Percentiles rank a stretch among this genome's conserved stretches.
These are phyloP conservation scores for Talaromyces borbonicus DNA, from an alignment of 495 filamentous ascomycete species.

Conservation along the genomic window DNA sequence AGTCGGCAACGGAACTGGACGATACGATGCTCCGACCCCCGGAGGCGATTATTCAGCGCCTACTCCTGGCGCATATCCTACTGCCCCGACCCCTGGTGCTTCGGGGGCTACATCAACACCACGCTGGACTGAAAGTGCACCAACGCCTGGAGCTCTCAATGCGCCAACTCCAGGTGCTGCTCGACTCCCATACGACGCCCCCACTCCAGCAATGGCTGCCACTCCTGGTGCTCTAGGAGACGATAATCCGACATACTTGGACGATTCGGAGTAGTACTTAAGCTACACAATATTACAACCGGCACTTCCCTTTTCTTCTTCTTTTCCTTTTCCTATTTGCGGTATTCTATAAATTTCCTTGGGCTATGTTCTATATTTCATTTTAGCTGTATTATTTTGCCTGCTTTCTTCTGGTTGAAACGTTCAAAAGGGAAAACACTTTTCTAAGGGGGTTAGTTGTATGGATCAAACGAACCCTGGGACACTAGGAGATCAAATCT, in stretches of 20 bases:
- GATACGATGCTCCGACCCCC: slow-evolving; percentile 71
- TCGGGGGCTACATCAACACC: slow-evolving; percentile 79
- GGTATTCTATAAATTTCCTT: too few species aligned
- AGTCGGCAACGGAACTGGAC: slow-evolving; percentile 21
- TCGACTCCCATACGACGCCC: slow-evolving; percentile 40
- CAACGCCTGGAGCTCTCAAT: slow-evolving; percentile 54
- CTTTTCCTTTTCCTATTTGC: too few species aligned
- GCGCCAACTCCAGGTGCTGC: slow-evolving; percentile 44
- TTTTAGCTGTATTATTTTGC: too few species aligned
- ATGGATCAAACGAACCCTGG: too few species aligned
- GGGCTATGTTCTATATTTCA: too few species aligned
- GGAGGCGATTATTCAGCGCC: slow-evolving; percentile 50
- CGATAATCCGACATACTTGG: slow-evolving; percentile 48
- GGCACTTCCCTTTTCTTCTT: neutral
- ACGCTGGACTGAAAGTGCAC: slow-evolving; percentile 53
- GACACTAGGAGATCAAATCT: too few species aligned
- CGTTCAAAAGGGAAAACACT: too few species aligned
- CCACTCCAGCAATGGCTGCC: slow-evolving; percentile 70
- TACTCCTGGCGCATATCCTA: slow-evolving; percentile 36
- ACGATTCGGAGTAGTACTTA: slow-evolving; percentile 37
- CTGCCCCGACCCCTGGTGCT: slow-evolving; percentile 63
- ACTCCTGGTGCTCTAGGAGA: slow-evolving; percentile 64
- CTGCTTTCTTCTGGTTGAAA: too few species aligned
- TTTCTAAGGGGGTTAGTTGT: too few species aligned
- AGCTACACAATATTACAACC: too few species aligned